These are phyloP conservation scores for Pestalotiopsis sp. DNA, from an alignment of 2,329 filamentous ascomycete species.

Conservation along the genomic window DNA sequence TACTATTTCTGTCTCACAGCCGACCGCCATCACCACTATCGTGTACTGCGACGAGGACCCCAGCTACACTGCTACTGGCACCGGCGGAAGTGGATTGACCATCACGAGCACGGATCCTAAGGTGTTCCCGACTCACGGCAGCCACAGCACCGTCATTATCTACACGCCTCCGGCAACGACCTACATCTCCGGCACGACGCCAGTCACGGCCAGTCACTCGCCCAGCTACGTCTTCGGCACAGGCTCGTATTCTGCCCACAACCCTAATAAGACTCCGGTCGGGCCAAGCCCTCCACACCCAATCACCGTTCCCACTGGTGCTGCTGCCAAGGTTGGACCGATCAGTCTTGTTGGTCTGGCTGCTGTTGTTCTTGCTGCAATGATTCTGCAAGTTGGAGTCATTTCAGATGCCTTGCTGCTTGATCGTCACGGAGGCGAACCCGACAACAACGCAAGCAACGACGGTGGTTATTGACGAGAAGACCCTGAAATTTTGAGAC, in stretches of 20 bases:
- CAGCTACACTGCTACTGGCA: conserved; percentile 15
- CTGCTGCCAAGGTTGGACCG: conserved; percentile 36
- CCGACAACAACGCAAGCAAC: neutral
- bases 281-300: conserved; percentile 26
- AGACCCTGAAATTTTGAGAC: conserved; percentile 9
- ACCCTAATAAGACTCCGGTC: conserved; percentile 26
- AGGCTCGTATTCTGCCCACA: neutral
- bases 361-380: conserved; percentile 37
- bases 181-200: conserved; percentile 21
- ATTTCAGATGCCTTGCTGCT: neutral
- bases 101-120: neutral
- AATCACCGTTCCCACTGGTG: conserved; percentile 37
- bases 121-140: conserved; percentile 12
- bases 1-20: conserved; percentile 39
- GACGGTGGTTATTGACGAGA: neutral
- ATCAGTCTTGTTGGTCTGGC: conserved; percentile 37
- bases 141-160: conserved; percentile 20
- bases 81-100: conserved; percentile 1
- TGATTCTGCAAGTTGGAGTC: conserved; percentile 35
- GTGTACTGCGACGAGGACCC: conserved; percentile 21
- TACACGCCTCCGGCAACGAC: conserved; percentile 25
- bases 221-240: conserved; percentile 15
- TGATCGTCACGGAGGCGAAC: neutral
- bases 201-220: conserved; percentile 8
- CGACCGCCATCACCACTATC: conserved; percentile 32